A percentile compares a stretch with the other conserved stretches of the same genome.
Conservation (phyloP, 768 basidiomycete genomes). For the Panus rudis region DNA sequence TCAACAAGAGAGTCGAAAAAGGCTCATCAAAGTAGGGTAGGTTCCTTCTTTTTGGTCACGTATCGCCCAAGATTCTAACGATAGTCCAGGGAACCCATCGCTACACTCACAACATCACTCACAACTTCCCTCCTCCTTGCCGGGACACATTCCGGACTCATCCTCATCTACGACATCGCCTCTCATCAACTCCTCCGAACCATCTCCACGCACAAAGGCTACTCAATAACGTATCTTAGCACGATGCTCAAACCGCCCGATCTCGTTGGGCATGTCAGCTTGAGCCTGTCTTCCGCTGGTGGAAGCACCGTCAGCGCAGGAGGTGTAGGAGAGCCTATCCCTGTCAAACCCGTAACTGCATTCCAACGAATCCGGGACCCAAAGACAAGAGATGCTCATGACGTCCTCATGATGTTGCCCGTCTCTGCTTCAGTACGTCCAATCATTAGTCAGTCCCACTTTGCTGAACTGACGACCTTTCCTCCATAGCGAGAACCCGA, state of each 20-base stretch:
- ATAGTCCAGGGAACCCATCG: conserved; percentile 57
- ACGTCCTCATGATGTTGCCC: conserved; percentile 5
- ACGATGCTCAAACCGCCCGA: conserved; percentile 86
- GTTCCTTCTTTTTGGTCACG: conserved; percentile 14
- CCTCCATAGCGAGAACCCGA: conserved; percentile 12
- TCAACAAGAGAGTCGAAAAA: conserved; percentile 36
- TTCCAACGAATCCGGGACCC: conserved; percentile 71
- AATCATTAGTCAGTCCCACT: too few relatives aligned
- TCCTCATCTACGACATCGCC: conserved; percentile 80
- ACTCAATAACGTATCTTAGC: conserved; percentile 63
- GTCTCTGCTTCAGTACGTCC: conserved; percentile 31
- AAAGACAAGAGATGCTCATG: conserved; percentile 62
- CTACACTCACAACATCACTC: conserved; percentile 67
- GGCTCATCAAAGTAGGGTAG: conserved; percentile 69
- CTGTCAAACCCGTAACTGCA: conserved; percentile 55
- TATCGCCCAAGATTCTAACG: neutral
- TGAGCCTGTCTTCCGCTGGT: conserved; percentile 43
- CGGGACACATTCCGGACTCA: conserved; percentile 66
- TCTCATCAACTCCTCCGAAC: conserved; percentile 87
- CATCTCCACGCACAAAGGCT: conserved; percentile 62
- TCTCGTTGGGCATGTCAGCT: conserved; percentile 71
- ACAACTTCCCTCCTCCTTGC: conserved; percentile 74
- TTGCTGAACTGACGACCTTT: conserved; percentile 1
- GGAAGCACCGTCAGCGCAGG: too few relatives aligned
- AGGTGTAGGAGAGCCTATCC: conserved; percentile 45